These are phyloP conservation scores for Kregervanrija fluxuum DNA, from an alignment of 805 yeast genomes.

Conservation along the genomic window DNA sequence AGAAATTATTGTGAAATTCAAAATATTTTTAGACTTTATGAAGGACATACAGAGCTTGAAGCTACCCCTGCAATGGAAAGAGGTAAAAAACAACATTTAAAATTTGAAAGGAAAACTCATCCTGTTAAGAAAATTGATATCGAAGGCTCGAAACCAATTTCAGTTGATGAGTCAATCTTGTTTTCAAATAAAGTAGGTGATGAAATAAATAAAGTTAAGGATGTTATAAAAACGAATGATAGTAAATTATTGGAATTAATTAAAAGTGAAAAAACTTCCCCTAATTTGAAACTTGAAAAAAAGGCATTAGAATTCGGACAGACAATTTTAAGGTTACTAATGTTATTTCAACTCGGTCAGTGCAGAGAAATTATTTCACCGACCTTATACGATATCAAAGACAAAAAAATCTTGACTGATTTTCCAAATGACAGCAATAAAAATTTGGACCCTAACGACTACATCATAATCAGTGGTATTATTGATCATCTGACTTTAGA, in stretches of 20 bases:
- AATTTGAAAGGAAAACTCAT: conserved; percentile 7
- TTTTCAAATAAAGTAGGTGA: neutral
- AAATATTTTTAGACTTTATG: conserved; percentile 42
- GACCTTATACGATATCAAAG: conserved; percentile 31
- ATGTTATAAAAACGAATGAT: neutral
- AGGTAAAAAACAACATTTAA: conserved; percentile 6
- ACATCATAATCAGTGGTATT: conserved; percentile 54
- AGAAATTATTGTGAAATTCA: conserved; percentile 64
- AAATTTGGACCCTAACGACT: conserved; percentile 14
- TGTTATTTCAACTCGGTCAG: conserved; percentile 38
- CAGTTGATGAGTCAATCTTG: conserved; percentile 3
- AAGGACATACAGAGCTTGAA: conserved; percentile 16
- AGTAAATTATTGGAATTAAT: conserved; percentile 1
- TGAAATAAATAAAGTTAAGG: neutral
- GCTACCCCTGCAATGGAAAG: conserved; percentile 5
- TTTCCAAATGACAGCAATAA: neutral
- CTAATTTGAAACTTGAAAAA: neutral
- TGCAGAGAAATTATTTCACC: conserved; percentile 62
- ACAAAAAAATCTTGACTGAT: conserved; percentile 8
- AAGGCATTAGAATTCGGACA: conserved; percentile 4
- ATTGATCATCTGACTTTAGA: conserved; percentile 42
- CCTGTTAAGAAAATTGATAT: conserved; percentile 1
- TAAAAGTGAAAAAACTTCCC: conserved; percentile 18
- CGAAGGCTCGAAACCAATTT: conserved; percentile 1
- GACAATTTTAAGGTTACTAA: conserved; percentile 32